Conservation (phyloP, 257 asterid species). For the Jaltomata sinuosa region DNA sequence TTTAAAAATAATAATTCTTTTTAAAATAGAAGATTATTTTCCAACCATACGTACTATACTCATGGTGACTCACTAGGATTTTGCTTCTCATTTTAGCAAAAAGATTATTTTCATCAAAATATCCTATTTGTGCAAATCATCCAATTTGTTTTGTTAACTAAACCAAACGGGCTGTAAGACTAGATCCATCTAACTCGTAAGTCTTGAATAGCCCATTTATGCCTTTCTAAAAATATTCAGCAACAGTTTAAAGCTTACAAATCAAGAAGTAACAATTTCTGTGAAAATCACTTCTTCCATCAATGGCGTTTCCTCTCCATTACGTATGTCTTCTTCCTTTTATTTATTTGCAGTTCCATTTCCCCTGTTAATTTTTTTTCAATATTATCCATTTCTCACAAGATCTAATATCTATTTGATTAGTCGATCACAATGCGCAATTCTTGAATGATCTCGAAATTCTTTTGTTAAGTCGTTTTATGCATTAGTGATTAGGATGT, state of each 20-base stretch:
- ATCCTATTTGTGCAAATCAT: no score
- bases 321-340: neutral
- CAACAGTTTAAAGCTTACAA: neutral
- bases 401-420: neutral
- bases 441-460: neutral
- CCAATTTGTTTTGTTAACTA: no score
- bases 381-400: neutral
- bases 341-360: neutral
- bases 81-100: neutral
- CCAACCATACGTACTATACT: no score
- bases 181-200: neutral
- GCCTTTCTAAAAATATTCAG: neutral
- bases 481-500: neutral
- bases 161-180: no score
- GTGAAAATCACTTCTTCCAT: neutral
- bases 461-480: neutral
- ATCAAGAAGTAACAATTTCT: neutral
- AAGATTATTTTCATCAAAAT: no score
- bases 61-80: no score
- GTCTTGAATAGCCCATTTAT: neutral
- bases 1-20: no score
- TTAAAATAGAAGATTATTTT: no score
- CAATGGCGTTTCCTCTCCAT: constrained; percentile 1
- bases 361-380: neutral
- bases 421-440: neutral